Evolutionary conservation across 2,329 filamentous ascomycete species (phyloP), one percentile per base, ranked within the genome.

Genomic region (Colletotrichum trifolii): DNA sequence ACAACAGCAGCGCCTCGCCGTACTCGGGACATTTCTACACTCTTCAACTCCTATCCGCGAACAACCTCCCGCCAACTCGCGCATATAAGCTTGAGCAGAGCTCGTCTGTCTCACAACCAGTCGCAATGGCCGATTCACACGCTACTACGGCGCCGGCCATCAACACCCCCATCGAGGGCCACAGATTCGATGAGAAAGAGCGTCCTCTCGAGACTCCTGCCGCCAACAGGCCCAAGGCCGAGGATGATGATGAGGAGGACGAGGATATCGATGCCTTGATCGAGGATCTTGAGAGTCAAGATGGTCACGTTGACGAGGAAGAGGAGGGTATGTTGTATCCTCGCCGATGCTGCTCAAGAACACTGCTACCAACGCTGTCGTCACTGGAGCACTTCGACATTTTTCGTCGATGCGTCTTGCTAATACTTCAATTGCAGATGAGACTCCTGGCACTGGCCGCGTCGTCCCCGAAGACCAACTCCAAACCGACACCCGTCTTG

Each of bases 181-280:
- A 87, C 70, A 79, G 82, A 75, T 89, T 90, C 76, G 84, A 89
- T 76, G 88, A 91, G 82, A 90, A 90, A 82, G 78, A 77, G 63
- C 79, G 76, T 69, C 72, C 78, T 63, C 73, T 76, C 66, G 72
- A 73, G 43, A 70, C 75, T 50, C 69, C 74, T 45, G 69, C 76
- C 46, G 68, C 76, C 64, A 76, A 77, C 73, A 78, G 79, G 72
- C 72, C 74, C 65, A 82, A 80, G 73, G 75, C 73, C 47, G 86
- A 85, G 36, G 89, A 89, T 6, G 90, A 92, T 53, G 90, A 94
- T 25, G 91, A 92, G 49, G 76, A 81, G 36, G 91, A 93, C 72
- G 91, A 93, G 81, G 91, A 95, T 76, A 93, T 97, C 71, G 92
- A 96, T 75, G 88, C 89, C 73, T 85, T 97, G 73, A 96, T 97